Percentiles rank a stretch among this genome's conserved stretches.
These are phyloP conservation scores for Colletotrichum musae DNA, from an alignment of 2,329 filamentous ascomycete species.

Conservation along the genomic window DNA sequence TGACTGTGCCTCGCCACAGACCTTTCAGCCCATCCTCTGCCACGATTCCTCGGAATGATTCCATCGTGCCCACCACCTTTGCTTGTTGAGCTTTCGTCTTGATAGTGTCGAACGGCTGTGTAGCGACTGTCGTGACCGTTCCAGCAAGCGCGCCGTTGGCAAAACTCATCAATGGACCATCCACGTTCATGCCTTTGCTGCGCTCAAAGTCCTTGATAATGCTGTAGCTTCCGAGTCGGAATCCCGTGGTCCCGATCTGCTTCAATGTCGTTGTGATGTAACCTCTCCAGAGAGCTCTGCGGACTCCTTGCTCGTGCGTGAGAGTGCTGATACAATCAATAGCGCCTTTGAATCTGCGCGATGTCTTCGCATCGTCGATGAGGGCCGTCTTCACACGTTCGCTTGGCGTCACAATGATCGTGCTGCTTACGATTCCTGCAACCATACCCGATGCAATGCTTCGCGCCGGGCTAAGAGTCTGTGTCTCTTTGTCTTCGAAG, in stretches of 20 bases:
- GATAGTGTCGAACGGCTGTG: conserved; percentile 33
- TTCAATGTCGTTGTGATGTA: conserved; percentile 32
- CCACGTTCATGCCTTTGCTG: conserved; percentile 1
- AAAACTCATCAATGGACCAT: conserved; percentile 26
- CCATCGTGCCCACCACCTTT: conserved; percentile 26
- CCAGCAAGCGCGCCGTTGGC: conserved; percentile 31
- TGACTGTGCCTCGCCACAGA: conserved; percentile 29
- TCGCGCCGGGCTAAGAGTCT: conserved; percentile 10
- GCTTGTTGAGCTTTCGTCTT: conserved; percentile 33
- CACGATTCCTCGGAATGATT: conserved; percentile 19
- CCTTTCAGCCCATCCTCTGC: conserved; percentile 29
- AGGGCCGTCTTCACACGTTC: conserved; percentile 33
- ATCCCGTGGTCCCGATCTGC: conserved; percentile 32
- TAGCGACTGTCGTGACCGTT: conserved; percentile 25
- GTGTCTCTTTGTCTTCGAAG: conserved; percentile 15
- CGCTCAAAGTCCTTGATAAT: conserved; percentile 37
- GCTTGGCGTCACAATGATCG: conserved; percentile 30
- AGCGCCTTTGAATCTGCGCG: conserved; percentile 14
- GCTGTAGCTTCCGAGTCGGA: conserved; percentile 31
- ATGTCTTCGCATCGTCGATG: conserved; percentile 32
- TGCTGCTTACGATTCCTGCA: conserved; percentile 20
- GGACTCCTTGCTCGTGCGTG: conserved; percentile 11
- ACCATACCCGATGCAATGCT: conserved; percentile 32
- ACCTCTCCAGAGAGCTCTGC: conserved; percentile 21
- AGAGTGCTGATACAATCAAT: conserved; percentile 16